Conservation (phyloP, 2,329 filamentous ascomycete species). For the Alternaria ventricosa region DNA sequence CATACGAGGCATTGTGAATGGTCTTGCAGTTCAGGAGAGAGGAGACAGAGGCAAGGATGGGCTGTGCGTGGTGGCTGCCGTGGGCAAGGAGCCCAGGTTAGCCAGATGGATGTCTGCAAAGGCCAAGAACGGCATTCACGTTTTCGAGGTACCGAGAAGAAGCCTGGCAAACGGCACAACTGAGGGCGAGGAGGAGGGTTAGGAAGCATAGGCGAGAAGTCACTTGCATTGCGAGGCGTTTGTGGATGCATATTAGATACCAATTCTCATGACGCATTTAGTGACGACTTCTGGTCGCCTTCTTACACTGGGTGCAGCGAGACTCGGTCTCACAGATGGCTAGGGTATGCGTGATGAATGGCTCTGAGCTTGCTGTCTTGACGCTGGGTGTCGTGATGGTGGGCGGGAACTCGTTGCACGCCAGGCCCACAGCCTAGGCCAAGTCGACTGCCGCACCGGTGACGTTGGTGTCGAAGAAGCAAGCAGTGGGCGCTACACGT, state of each 20-base stretch:
- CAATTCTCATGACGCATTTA: conserved; percentile 19
- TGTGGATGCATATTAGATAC: conserved; percentile 22
- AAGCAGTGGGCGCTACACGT: conserved; percentile 21
- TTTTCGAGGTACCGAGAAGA: conserved; percentile 76
- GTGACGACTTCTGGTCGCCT: not conserved
- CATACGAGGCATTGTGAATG: conserved; percentile 83
- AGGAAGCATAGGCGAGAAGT: conserved; percentile 3
- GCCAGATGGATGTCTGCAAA: conserved; percentile 76
- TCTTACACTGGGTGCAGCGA: not conserved
- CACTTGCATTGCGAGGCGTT: conserved; percentile 16
- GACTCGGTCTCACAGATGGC: not conserved
- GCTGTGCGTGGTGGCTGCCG: conserved; percentile 81
- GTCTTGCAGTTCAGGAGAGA: conserved; percentile 84
- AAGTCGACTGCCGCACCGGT: not conserved
- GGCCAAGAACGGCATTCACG: conserved; percentile 82
- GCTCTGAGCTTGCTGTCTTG: not conserved
- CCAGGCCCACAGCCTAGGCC: conserved; percentile 2
- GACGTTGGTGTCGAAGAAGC: conserved; percentile 2
- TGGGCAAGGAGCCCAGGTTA: conserved; percentile 84
- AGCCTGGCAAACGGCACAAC: conserved; percentile 25
- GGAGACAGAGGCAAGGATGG: conserved; percentile 76
- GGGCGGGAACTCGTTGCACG: not conserved
- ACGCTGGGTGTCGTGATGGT: not conserved
- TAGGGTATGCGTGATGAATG: not conserved
- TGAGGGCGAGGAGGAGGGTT: conserved; percentile 8